Percentiles rank a stretch among this genome's conserved stretches.
Evolutionary conservation across 768 basidiomycete species (phyloP).

Genomic region (Leccinum longicurvipes): DNA sequence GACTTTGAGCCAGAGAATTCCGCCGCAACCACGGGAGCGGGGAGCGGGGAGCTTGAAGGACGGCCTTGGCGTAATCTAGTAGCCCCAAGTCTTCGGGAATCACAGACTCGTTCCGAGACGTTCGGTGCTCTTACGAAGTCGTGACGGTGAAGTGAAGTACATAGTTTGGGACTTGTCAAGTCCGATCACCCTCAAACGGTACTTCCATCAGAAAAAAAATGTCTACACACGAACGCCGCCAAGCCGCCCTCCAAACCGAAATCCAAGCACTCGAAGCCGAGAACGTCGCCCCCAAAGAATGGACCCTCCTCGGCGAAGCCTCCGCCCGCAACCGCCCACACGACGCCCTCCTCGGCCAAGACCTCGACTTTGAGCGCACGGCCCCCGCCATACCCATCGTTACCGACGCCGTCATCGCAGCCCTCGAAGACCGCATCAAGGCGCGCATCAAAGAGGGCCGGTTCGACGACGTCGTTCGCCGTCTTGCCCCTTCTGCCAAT

Average conservation of each 20-base stretch:
- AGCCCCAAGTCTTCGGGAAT: too few relatives aligned
- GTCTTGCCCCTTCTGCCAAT: constrained; percentile 54
- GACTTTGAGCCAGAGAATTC: too few relatives aligned
- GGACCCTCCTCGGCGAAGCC: constrained; percentile 92
- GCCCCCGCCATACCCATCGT: constrained; percentile 84
- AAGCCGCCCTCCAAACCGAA: constrained; percentile 68
- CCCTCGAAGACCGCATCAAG: constrained; percentile 89
- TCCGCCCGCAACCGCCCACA: constrained; percentile 78
- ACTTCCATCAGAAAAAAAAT: background rate
- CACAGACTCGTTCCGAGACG: too few relatives aligned
- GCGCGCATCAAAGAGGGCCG: constrained; percentile 76
- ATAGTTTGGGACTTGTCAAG: too few relatives aligned
- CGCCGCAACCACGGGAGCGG: too few relatives aligned
- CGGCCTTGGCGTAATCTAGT: too few relatives aligned
- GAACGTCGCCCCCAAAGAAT: constrained; percentile 86
- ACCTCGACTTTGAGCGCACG: constrained; percentile 91
- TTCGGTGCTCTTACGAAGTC: too few relatives aligned
- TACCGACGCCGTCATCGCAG: constrained; percentile 81
- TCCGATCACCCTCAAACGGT: too few relatives aligned
- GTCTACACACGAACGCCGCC: constrained; percentile 64
- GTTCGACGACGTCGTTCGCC: constrained; percentile 92
- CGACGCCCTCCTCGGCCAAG: constrained; percentile 89
- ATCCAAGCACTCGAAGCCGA: constrained; percentile 80
- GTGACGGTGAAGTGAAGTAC: too few relatives aligned
- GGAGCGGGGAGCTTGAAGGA: too few relatives aligned